Base-by-base conservation (phyloP, 768 basidiomycete genomes). In the Hypholoma sublateritium region DNA sequence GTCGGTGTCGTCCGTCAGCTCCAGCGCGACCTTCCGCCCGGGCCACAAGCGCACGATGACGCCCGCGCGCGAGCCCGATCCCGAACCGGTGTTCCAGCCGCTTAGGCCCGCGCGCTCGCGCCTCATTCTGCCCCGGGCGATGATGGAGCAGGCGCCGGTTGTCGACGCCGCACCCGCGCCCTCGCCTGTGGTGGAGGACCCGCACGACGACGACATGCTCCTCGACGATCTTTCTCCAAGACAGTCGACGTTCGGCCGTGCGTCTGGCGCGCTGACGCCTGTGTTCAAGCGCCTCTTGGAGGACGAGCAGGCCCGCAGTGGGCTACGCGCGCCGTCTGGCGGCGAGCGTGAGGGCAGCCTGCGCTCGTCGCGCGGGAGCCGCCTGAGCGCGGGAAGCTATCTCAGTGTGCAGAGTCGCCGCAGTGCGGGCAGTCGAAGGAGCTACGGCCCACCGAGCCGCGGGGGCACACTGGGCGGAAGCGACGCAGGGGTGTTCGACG, bases 391-490 rank as follows among this genome's bases (percentile, higher is more conserved):
- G 17, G 52, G 35, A 9, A 44, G 50, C 19, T 32, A 46, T n/a
- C 47, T 25, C 19, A 53, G 37, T 9, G 32, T 44, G 3, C 35
- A 55, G 45, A 41, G 43, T 11, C 49, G 43, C 6, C n/a, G 47
- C 6, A 48, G 48, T 6, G 46, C 13, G 12, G 32, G 12, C 13
- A 13, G 24, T n/a, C 3, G 46, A 7, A 24, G 46, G 19, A 22
- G 46, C 22, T 22, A 77, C 17, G 78, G 83, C 61, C 80, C 74
- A n/a, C 72, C 89, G 16, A 86, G 87, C 0, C 79, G 88, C 70
- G 72, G 74, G 13, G 88, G 87, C 0, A 90, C 88, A 0, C 80
- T 91, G 74, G 88, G 88, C 0, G 74, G 81, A 21, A 72, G 64
- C 24, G 79, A 79, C 49, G 69, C 68, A 1, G 78, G 76, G 14